Evolutionary conservation across 352 stramenopile species (phyloP).

Genomic region (Pythium periplocum): DNA sequence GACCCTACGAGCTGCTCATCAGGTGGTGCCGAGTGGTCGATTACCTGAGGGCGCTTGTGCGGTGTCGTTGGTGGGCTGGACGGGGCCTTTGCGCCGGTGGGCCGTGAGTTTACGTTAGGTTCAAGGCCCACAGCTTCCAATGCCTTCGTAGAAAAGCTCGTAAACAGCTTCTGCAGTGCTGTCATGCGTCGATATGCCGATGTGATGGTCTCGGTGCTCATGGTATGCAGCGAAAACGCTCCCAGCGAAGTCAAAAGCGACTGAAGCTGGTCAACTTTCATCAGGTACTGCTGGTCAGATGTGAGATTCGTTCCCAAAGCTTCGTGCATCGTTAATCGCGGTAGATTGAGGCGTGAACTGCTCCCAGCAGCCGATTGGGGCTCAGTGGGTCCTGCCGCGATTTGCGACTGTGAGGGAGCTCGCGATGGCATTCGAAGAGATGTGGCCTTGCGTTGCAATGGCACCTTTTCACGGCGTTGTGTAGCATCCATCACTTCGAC

Average conservation of each 20-base stretch:
- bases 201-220: slow-evolving; percentile 51
- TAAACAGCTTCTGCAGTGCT: slow-evolving; percentile 37
- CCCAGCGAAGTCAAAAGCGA: slow-evolving; percentile 35
- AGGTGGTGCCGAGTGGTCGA: no score
- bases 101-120: neutral
- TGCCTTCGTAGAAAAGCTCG: slow-evolving; percentile 26
- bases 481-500: slow-evolving; percentile 41
- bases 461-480: slow-evolving; percentile 18
- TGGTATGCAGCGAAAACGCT: slow-evolving; percentile 32
- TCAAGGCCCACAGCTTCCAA: slow-evolving; percentile 39
- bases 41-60: neutral
- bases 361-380: neutral
- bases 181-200: slow-evolving; percentile 43
- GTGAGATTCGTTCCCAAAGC: slow-evolving; percentile 15
- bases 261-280: slow-evolving; percentile 65
- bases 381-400: slow-evolving; percentile 7
- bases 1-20: slow-evolving; percentile 28
- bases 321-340: no score
- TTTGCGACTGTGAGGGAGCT: neutral
- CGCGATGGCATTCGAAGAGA: no score
- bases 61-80: slow-evolving; percentile 7
- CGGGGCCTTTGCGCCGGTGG: no score
- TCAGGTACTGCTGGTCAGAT: slow-evolving; percentile 50
- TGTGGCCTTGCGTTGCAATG: neutral
- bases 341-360: no score